Percentiles rank a stretch among this genome's conserved stretches.
These are phyloP conservation scores for Achaetomium macrosporum DNA, from an alignment of 2,329 filamentous ascomycete genomes.

Conservation along the genomic window DNA sequence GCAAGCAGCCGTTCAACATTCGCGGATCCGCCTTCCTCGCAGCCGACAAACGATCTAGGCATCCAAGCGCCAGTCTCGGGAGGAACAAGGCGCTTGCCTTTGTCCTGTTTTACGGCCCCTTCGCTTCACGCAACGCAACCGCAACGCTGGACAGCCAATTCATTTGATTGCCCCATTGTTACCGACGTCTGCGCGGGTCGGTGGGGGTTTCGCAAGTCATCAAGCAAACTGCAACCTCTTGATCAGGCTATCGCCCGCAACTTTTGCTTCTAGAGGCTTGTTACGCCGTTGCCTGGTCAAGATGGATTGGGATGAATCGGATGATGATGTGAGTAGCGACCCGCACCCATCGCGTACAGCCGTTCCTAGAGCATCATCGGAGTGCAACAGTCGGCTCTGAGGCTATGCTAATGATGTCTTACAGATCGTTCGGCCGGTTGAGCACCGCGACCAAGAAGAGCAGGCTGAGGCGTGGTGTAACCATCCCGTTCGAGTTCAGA, in stretches of 20 bases:
- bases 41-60: too few species aligned
- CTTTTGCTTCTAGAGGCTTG: background rate
- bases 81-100: too few species aligned
- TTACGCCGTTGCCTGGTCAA: background rate
- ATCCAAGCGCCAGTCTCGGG: too few species aligned
- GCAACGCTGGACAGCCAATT: background rate
- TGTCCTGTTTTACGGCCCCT: background rate
- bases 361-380: background rate
- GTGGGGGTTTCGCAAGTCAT: background rate
- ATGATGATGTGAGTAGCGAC: background rate
- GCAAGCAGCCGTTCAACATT: too few species aligned
- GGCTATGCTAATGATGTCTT: background rate
- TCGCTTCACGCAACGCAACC: background rate
- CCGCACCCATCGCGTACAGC: background rate
- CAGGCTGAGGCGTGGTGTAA: slow-evolving; percentile 44
- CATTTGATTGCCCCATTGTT: too few species aligned
- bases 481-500: slow-evolving; percentile 42
- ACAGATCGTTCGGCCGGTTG: slow-evolving; percentile 35
- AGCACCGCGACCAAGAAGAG: slow-evolving; percentile 48
- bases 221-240: background rate
- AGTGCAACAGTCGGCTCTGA: background rate
- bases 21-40: too few species aligned
- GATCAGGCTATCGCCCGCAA: background rate
- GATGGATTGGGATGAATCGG: background rate
- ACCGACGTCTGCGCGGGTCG: too few species aligned